Evolutionary conservation across 2,329 filamentous ascomycete species (phyloP), one percentile per base, ranked within the genome.

Genomic region (Curvularia spicifera): DNA sequence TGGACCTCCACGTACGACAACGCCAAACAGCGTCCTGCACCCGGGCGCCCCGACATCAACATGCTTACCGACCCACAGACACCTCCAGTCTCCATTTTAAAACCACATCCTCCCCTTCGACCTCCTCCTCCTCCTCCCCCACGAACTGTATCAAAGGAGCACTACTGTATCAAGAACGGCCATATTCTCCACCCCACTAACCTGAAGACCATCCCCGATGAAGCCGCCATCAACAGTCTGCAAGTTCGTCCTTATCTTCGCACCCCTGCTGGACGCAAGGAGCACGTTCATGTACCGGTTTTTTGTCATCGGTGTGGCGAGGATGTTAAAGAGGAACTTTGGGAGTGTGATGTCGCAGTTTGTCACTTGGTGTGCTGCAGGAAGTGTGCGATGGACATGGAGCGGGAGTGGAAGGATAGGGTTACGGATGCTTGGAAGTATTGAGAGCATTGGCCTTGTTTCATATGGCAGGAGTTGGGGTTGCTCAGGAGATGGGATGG

Each of bases 101-200:
- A 68, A 31, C 57, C 58, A 29, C 58, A 50, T 10, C 46, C 43
- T 24, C 28, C 50, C 6, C 29, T 51, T 7, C 40, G 48, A 0
- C 55, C 65, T 1, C 26, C 15, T 22, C 44, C 15, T 22, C 44
- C n/a, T 1, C 39, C 42, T 24, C 42, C 29, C 2, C 26, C 26
- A 28, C 35, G 37, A 6, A 42, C 3, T 12, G 42, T 45, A 22
- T 43, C 47, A 29, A 68, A 58, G 29, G 60, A 70, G 43, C 61
- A 69, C 52, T 55, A 60, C 18, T 72, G 70, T 40, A 43, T 71
- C 28, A 53, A 45, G 24, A 62, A 59, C 33, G 66, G 67, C 15
- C 70, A 72, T 33, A 56, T 66, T 13, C 70, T 71, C 37, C 62
- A 59, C 42, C 58, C 60, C 0, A 47, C 69, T 28, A 51, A 67